Evolutionary conservation across 1,284 basidiomycete genomes (phyloP).

Genomic region (Naganishia sp.): DNA sequence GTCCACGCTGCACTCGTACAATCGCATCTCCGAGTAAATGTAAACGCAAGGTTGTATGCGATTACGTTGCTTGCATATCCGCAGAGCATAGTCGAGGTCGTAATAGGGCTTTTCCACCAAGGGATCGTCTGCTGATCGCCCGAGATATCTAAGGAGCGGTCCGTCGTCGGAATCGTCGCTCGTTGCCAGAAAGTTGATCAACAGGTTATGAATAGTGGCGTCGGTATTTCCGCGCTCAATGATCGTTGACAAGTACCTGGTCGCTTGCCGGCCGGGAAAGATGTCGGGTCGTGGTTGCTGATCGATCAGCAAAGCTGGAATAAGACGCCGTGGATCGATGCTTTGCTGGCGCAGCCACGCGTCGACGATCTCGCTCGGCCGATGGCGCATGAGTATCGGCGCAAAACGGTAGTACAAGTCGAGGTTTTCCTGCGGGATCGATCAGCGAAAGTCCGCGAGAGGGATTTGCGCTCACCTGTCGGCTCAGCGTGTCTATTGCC

Average conservation of each 20-base stretch:
- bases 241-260: constrained; percentile 82
- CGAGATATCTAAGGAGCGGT: constrained; percentile 80
- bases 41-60: constrained; percentile 89
- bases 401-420: constrained; percentile 94
- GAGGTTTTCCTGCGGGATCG: constrained; percentile 63
- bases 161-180: constrained; percentile 65
- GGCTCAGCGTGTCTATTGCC: constrained; percentile 81
- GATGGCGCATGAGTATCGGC: constrained; percentile 79
- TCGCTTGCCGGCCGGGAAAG: constrained; percentile 66
- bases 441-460: neutral
- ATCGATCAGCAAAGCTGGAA: constrained; percentile 80
- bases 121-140: constrained; percentile 78
- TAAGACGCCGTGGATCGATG: constrained; percentile 78
- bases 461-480: constrained; percentile 64
- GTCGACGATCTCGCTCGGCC: constrained; percentile 85
- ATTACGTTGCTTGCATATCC: constrained; percentile 80
- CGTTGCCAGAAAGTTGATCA: constrained; percentile 81
- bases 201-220: constrained; percentile 87
- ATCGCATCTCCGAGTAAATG: constrained; percentile 96
- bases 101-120: constrained; percentile 85
- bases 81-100: constrained; percentile 93
- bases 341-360: constrained; percentile 81
- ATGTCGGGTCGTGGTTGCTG: constrained; percentile 61
- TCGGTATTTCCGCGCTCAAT: constrained; percentile 76
- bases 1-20: constrained; percentile 95